Conservation (phyloP, 495 filamentous ascomycete genomes). For the Haplographium delicatum region DNA sequence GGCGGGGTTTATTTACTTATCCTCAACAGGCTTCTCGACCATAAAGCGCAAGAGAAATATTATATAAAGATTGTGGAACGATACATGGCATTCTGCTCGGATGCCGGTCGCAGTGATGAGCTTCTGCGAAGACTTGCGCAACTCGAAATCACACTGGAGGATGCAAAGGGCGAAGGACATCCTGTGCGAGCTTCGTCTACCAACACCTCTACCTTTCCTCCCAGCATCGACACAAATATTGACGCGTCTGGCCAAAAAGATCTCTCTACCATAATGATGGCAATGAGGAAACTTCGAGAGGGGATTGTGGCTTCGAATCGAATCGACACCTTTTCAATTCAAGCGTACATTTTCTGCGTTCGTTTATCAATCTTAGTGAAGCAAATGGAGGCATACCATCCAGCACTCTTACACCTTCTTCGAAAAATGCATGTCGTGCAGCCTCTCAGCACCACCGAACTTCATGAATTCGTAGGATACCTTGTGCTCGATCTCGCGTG, state of each 20-base stretch:
- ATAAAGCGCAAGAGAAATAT: slow-evolving; percentile 73
- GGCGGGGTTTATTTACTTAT: slow-evolving; percentile 6
- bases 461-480: slow-evolving; percentile 74
- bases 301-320: slow-evolving; percentile 71
- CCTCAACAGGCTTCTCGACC: slow-evolving; percentile 60
- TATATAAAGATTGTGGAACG: slow-evolving; percentile 79
- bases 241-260: slow-evolving; percentile 26
- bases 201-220: neutral
- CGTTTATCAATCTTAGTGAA: slow-evolving; percentile 72
- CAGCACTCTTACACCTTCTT: slow-evolving; percentile 76
- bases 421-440: slow-evolving; percentile 58
- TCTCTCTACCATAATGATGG: slow-evolving; percentile 49
- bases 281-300: slow-evolving; percentile 90
- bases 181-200: neutral
- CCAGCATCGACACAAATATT: slow-evolving; percentile 12
- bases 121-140: slow-evolving; percentile 70
- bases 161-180: slow-evolving; percentile 2
- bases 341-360: slow-evolving; percentile 75
- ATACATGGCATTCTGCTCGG: slow-evolving; percentile 81
- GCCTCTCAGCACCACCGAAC: slow-evolving; percentile 60
- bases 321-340: slow-evolving; percentile 60
- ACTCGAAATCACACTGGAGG: slow-evolving; percentile 39
- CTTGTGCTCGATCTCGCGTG: slow-evolving; percentile 85
- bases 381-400: slow-evolving; percentile 83
- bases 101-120: slow-evolving; percentile 55